These are phyloP conservation scores for Rhodotorula graminis DNA, from an alignment of 768 basidiomycete species.

Conservation along the genomic window DNA sequence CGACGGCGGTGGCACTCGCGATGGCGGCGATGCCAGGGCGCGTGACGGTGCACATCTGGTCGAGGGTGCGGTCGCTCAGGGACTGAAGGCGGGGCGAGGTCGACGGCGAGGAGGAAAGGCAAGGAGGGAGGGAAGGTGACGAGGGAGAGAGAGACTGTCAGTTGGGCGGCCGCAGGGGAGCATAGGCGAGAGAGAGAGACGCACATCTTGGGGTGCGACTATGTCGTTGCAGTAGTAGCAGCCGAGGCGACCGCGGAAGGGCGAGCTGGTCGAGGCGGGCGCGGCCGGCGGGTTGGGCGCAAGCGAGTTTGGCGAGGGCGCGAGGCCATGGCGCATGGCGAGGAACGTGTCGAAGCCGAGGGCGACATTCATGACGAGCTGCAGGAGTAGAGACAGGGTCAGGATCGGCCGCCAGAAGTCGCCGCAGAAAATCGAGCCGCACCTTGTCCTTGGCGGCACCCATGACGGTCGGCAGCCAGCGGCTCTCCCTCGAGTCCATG, in stretches of 20 bases:
- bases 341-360: conserved; percentile 93
- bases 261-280: background rate
- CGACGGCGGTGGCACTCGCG: conserved; percentile 85
- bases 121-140: no score
- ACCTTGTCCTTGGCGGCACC: conserved; percentile 81
- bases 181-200: conserved; percentile 37
- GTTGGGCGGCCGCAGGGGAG: background rate
- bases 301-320: conserved; percentile 45
- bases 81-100: background rate
- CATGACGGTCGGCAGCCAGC: conserved; percentile 91
- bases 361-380: conserved; percentile 91
- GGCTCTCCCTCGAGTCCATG: conserved; percentile 96
- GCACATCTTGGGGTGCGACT: conserved; percentile 88
- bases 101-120: no score
- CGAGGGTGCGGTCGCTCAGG: conserved; percentile 81
- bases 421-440: conserved; percentile 8
- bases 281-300: conserved; percentile 34
- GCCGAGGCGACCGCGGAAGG: conserved; percentile 56
- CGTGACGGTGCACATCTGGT: conserved; percentile 99
- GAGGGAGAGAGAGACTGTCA: background rate
- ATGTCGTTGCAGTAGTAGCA: conserved; percentile 99
- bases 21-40: conserved; percentile 89
- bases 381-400: background rate
- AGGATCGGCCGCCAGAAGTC: background rate
- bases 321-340: conserved; percentile 90